Base-by-base conservation (phyloP, 495 filamentous ascomycete species). In the Aspergillus nidulans region DNA sequence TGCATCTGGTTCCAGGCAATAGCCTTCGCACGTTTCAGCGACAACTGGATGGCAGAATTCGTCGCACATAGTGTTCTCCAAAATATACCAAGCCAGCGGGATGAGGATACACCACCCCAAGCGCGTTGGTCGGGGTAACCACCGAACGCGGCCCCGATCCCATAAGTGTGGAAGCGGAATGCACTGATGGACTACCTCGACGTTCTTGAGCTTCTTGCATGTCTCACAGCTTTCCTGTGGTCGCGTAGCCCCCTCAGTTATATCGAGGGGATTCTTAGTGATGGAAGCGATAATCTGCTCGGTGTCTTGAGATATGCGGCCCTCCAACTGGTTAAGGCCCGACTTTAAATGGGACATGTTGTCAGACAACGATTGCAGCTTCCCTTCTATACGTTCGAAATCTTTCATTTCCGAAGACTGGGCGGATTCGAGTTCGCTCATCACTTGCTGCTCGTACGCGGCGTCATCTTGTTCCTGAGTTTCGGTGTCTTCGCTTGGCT, bases 311-410 rank as follows among this genome's bases (percentile, higher is more conserved):
- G 72, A 74, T 26, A 89, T 71, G 50, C 82, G 76, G 28, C 79
- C 71, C 69, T 88, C 85, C n/a, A 90, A 70, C 15, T 79, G 74
- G 57, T 83, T 77, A 30, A 91, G 82, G 2, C 85, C 86, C 46
- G 79, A 76, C 55, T 84, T 85, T 19, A 88, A 81, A 20, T 84
- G 81, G 1, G 78, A 77, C 55, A 91, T 88, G 53, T 82, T 82
- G 3, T 79, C 71, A 28, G 78, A 73, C 19, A 87, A 77, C 2
- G 80, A 83, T 45, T 77, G 70, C 10, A 88, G 66, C 5, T 82
- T 79, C 55, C 78, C 74, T 50, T 77, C 80, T 73, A 91, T 77
- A 45, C 80, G 74, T 30, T 77, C 72, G n/a, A 84, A 66, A 13
- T 85, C 74, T 38, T 80, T 78, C 9, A 63, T 70, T 38, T 82